Conservation (phyloP, 2,329 filamentous ascomycete genomes). For the Fusarium sp. region DNA sequence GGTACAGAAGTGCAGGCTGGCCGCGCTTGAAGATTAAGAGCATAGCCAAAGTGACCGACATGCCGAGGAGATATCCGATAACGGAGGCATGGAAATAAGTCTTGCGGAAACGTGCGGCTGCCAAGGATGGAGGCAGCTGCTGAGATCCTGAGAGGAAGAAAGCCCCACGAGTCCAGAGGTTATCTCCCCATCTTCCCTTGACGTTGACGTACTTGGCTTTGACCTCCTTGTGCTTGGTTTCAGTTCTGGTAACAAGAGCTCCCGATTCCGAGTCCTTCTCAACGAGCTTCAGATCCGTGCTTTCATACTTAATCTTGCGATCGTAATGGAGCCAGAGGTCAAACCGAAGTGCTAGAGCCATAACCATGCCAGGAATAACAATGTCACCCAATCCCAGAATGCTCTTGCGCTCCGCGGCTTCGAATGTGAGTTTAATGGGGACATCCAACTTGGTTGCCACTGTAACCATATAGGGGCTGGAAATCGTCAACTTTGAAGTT, state of each 20-base stretch:
- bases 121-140: slow-evolving; percentile 46
- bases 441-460: slow-evolving; percentile 91
- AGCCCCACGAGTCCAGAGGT: slow-evolving; percentile 74
- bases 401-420: slow-evolving; percentile 71
- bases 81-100: slow-evolving; percentile 86
- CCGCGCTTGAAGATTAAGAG: slow-evolving; percentile 83
- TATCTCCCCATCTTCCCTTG: slow-evolving; percentile 83
- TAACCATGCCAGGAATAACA: slow-evolving; percentile 89
- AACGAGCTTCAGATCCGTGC: slow-evolving; percentile 49
- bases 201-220: slow-evolving; percentile 67
- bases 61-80: slow-evolving; percentile 80
- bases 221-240: slow-evolving; percentile 58
- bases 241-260: slow-evolving; percentile 49
- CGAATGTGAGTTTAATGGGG: slow-evolving; percentile 90
- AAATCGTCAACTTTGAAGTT: slow-evolving; percentile 35
- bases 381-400: slow-evolving; percentile 97
- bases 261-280: slow-evolving; percentile 49
- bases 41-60: slow-evolving; percentile 79
- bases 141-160: slow-evolving; percentile 42
- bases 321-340: slow-evolving; percentile 89
- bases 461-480: slow-evolving; percentile 81
- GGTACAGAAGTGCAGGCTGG: slow-evolving; percentile 90
- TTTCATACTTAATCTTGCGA: slow-evolving; percentile 66
- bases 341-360: slow-evolving; percentile 88
- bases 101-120: slow-evolving; percentile 74